Evolutionary conservation across 2,329 filamentous ascomycete genomes (phyloP), one percentile per base, ranked within the genome.

Genomic region (Xylariaceae sp.): DNA sequence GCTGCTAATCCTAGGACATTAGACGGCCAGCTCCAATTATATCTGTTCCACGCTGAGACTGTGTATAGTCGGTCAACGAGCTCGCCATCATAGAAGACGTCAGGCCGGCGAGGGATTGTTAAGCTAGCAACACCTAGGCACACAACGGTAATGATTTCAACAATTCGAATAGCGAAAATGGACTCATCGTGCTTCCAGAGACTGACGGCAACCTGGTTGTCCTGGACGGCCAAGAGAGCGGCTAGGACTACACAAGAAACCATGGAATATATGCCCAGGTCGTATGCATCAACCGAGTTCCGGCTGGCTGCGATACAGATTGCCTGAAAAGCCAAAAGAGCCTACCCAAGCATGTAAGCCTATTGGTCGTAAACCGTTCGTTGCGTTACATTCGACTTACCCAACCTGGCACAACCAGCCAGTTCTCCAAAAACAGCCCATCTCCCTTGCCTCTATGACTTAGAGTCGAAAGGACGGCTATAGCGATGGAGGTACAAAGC

Each of bases 11-110:
- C 65, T 12, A 93, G 78, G 0, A 92, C 65, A 2, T 74, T 70
- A 1, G 70, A 73, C 2, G 83, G 79, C 89, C 89, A 94, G 45
- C 77, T 75, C 75, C 87, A 93, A 6, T 83, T 89, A 67, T 85
- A 85, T 47, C 85, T 82, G 47, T 75, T 80, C 44, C 88, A 76
- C 1, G 86, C 82, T 2, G 87, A 86, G 3, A 78, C 78, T 0
- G 87, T 88, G 65, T 79, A 80, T 73, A 88, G 81, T 14, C 77
- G 76, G 67, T 93, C 89, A 28, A 94, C 87, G 3, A 78, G 69
- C 43, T 79, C 76, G 23, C 79, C 85, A 34, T 86, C 61, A 65
- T 80, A 76, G 67, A 80, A 90, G 16, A 92, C 85, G 50, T 87
- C 79, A 3, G 90, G 90, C 9, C 90, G 81, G 39, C 90, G 82